These are phyloP conservation scores for Aspergillus versicolor DNA, from an alignment of 2,329 filamentous ascomycete genomes.

Conservation along the genomic window DNA sequence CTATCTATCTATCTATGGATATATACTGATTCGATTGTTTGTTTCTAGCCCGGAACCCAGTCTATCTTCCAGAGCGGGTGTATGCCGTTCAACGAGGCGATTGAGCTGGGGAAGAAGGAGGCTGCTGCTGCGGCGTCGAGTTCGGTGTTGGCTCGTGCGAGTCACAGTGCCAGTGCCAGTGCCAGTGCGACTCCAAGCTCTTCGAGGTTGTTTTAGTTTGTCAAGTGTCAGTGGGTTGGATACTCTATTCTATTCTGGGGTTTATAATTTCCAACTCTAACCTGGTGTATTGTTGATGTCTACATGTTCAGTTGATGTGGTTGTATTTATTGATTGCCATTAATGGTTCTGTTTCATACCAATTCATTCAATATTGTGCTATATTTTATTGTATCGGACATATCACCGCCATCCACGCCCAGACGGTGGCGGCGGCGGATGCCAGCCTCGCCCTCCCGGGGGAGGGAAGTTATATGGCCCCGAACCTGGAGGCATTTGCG, in stretches of 20 bases:
- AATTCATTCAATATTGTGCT: neutral
- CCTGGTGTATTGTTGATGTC: too few species aligned
- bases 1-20: too few species aligned
- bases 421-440: slow-evolving; percentile 6
- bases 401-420: slow-evolving; percentile 20
- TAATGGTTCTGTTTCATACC: neutral
- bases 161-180: neutral
- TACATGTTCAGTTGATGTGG: too few species aligned
- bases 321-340: neutral
- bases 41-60: neutral
- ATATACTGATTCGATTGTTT: too few species aligned
- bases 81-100: slow-evolving; percentile 23
- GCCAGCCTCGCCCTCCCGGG: slow-evolving; percentile 26
- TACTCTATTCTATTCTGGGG: too few species aligned
- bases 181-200: neutral
- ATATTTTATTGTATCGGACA: neutral
- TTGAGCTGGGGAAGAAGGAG: slow-evolving; percentile 19
- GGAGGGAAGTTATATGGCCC: slow-evolving; percentile 34
- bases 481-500: neutral
- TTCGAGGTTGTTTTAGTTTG: too few species aligned
- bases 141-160: neutral
- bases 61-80: slow-evolving; percentile 17
- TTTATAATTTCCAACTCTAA: too few species aligned
- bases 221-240: too few species aligned
- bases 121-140: neutral